These are phyloP conservation scores for Primulina huaijiensis DNA, from an alignment of 257 asterid species.

Conservation along the genomic window DNA sequence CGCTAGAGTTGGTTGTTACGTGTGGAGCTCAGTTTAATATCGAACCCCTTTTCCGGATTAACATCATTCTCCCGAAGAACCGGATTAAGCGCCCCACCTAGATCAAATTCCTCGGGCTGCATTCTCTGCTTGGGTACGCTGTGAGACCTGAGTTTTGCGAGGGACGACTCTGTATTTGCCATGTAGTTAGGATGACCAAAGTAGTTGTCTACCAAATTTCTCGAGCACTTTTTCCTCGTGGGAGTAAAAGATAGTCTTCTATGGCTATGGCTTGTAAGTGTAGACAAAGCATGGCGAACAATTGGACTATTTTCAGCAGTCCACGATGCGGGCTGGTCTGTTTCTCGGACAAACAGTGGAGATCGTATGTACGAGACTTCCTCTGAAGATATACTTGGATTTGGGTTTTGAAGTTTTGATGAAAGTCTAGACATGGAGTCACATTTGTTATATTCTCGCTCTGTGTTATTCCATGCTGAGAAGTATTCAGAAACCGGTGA, in stretches of 20 bases:
- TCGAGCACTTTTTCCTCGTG: constrained; percentile 6
- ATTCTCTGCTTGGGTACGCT: constrained; percentile 31
- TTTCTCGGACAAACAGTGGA: constrained; percentile 38
- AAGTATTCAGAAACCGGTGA: constrained; percentile 38
- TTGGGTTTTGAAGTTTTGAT: constrained; percentile 54
- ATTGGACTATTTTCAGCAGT: constrained; percentile 63
- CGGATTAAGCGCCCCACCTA: not conserved
- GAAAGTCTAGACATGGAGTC: constrained; percentile 39
- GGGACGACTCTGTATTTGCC: constrained; percentile 16
- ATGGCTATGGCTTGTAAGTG: not conserved
- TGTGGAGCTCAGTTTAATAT: no score
- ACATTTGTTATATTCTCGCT: constrained; percentile 33
- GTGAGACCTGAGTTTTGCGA: constrained; percentile 21
- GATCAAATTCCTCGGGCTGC: constrained; percentile 33
- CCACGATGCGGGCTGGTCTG: constrained; percentile 39
- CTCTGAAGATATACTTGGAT: constrained; percentile 70
- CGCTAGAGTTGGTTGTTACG: not conserved
- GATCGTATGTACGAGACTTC: constrained; percentile 55
- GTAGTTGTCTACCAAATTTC: not conserved
- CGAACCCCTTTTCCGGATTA: constrained; percentile 34
- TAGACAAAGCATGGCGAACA: constrained; percentile 48
- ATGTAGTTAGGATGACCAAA: constrained; percentile 2
- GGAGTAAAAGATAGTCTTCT: constrained; percentile 11
- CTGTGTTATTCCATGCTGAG: constrained; percentile 50
- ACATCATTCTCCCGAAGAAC: constrained; percentile 33